Base-by-base conservation (phyloP, 2,329 filamentous ascomycete species). In the Polytolypa hystricis region DNA sequence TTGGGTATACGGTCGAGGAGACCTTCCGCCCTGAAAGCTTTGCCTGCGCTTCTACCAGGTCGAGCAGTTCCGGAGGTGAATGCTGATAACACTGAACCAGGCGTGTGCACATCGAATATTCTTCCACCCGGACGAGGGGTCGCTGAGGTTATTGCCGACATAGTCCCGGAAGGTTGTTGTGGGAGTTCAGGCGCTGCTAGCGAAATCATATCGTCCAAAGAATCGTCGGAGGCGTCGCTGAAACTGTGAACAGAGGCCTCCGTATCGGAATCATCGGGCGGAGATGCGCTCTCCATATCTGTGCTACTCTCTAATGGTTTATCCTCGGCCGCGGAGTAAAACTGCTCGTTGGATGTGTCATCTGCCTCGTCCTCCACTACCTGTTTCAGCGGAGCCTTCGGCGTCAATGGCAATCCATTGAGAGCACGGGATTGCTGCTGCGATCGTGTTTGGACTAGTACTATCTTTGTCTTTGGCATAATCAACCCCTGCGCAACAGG, bases 201-300 rank as follows among this genome's bases (percentile, higher is more conserved):
- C 3, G 86, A 93, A 35, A 96, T 94, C 72, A 94, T 84, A 42
- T 94, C 86, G 46, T 95, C 87, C 66, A 85, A 73, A 0, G 84
- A 91, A 54, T 94, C 89, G 56, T 94, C 87, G 0, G 89, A 94
- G 11, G 89, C 67, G 47, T 89, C 84, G n/a, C 80, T 78, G 38
- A 82, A 77, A 8, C 60, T 61, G 3, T 55, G 55, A 11, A 46
- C 52, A 9, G 65, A 65, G 4, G 56, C 54, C 32, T 68, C 67
- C 1, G 74, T 76, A 49, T 83, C 80, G 4, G 71, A 71, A 5
- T 74, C 74, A 26, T 79, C 78, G 1, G 71, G 69, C 16, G 69
- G 66, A 5, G 69, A 66, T 39, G 75, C 71, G 26, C 51, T 57
- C 46, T 70, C 67, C 10, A 74, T 74, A 49, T 67, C 64, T 2